Evolutionary conservation across 2,329 filamentous ascomycete species (phyloP).

Genomic region (Aspergillus awamori): DNA sequence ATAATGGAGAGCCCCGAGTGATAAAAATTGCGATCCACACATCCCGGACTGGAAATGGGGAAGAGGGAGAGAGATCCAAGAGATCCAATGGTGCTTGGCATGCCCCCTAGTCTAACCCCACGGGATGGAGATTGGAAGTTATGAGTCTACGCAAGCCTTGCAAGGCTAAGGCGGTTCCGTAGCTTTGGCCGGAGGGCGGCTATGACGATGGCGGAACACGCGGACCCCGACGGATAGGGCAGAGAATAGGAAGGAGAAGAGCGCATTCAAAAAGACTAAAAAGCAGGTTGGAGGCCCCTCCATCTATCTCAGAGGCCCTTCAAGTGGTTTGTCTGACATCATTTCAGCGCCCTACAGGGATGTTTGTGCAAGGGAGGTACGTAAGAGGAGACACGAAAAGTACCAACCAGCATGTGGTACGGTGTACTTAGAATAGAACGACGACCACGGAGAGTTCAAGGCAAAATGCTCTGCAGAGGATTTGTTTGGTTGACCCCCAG

Average conservation of each 20-base stretch:
- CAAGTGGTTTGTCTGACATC: neutral
- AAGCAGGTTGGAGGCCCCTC: neutral
- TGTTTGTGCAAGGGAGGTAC: neutral
- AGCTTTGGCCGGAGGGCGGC: neutral
- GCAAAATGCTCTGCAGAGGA: neutral
- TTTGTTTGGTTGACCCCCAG: neutral
- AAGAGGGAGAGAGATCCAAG: neutral
- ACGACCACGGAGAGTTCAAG: too few species aligned
- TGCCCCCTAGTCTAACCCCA: neutral
- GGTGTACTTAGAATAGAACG: neutral
- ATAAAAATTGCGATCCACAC: neutral
- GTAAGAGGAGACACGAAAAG: neutral
- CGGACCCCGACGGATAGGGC: neutral
- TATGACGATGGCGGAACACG: neutral
- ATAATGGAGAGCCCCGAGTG: neutral
- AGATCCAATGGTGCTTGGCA: neutral
- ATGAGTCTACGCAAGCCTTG: neutral
- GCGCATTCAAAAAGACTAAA: neutral
- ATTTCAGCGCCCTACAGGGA: neutral
- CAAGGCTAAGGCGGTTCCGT: too few species aligned
- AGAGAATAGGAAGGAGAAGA: neutral
- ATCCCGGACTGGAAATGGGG: neutral
- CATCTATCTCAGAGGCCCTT: neutral
- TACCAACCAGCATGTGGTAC: neutral
- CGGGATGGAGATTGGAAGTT: neutral